Evolutionary conservation across 345 rosid genomes (phyloP).

Genomic region (Eucalyptus dawsonii): DNA sequence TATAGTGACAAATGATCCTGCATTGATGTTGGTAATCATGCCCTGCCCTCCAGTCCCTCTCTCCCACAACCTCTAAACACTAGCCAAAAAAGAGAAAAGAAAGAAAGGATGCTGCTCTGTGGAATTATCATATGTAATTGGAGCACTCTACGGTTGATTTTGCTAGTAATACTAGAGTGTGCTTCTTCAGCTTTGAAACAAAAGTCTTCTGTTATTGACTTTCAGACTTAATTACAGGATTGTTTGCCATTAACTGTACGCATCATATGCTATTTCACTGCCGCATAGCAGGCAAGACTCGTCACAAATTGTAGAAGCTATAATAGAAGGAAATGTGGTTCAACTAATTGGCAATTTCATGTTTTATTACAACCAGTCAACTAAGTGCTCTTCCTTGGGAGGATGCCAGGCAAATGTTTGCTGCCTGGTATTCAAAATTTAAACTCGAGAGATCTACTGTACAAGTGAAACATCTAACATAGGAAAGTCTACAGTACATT

Average conservation of each 20-base stretch:
- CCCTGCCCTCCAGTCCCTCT: not conserved
- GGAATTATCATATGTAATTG: not conserved
- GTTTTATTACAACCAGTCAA: not conserved
- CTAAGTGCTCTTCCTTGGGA: not conserved
- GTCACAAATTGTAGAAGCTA: not conserved
- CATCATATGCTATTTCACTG: not conserved
- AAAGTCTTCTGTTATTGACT: rapidly evolving
- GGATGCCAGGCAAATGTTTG: not conserved
- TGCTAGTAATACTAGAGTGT: not conserved
- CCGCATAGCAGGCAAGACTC: not conserved
- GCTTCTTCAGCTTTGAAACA: not conserved
- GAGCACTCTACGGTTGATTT: not conserved
- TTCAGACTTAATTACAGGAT: not conserved
- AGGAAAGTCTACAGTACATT: not conserved
- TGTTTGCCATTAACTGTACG: not conserved
- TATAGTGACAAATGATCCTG: not conserved
- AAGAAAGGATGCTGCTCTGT: not conserved
- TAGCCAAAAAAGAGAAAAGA: not conserved
- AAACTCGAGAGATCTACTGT: rapidly evolving
- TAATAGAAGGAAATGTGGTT: not conserved
- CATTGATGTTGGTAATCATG: rapidly evolving
- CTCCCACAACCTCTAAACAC: not conserved
- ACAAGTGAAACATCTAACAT: not conserved
- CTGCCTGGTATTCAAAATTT: not conserved
- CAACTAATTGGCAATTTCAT: not conserved